These are phyloP conservation scores for Amoeboradix gromovi DNA, from an alignment of 371 early-diverging fungal species.

Conservation along the genomic window DNA sequence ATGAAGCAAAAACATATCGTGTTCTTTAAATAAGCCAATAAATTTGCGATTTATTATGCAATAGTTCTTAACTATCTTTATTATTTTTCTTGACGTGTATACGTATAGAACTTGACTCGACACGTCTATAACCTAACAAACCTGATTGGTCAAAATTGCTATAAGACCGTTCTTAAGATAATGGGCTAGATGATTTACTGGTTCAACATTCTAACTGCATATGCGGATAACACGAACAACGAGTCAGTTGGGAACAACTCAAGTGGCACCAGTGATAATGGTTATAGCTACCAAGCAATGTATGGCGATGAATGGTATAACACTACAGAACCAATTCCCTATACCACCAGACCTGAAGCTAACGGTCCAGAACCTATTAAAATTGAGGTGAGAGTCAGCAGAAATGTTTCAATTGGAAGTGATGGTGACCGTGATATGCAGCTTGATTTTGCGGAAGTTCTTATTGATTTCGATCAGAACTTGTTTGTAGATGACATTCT, in stretches of 20 bases:
- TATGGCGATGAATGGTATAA: neutral
- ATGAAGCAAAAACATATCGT: no score
- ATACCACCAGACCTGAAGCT: neutral
- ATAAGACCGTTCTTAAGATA: no score
- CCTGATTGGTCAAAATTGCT: no score
- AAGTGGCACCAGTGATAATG: neutral
- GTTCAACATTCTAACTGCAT: no score
- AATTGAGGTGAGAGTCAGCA: neutral
- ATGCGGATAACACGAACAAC: no score
- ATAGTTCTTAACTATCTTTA: no score
- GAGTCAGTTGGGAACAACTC: neutral
- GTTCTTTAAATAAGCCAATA: no score
- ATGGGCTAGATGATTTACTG: no score
- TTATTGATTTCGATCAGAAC: neutral
- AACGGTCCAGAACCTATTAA: neutral
- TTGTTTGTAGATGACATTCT: neutral
- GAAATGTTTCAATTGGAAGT: neutral
- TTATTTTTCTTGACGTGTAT: no score
- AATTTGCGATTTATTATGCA: no score
- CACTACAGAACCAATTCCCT: neutral
- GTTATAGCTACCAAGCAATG: neutral
- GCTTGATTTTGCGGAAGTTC: neutral
- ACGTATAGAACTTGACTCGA: no score
- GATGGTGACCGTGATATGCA: neutral
- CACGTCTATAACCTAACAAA: no score